Evolutionary conservation across 2,329 filamentous ascomycete species (phyloP).

Genomic region (Fusarium irregulare): DNA sequence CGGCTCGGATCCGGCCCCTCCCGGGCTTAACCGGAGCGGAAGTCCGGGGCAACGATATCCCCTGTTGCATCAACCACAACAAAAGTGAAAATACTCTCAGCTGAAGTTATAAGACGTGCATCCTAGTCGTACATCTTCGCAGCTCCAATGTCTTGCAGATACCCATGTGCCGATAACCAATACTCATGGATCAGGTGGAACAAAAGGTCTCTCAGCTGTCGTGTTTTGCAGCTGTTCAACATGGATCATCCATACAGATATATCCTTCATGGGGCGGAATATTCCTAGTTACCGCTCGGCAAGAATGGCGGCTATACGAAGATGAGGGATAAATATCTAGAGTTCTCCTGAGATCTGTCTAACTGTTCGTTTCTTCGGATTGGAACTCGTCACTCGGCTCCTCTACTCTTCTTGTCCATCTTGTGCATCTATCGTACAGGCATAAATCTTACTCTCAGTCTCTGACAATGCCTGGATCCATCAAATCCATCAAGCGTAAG

Average conservation of each 20-base stretch:
- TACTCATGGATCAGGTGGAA: conserved; percentile 20
- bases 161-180: conserved; percentile 10
- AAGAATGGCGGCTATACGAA: neutral
- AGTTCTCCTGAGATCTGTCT: neutral
- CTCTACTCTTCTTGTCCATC: neutral
- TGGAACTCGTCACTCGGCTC: neutral
- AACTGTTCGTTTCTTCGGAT: neutral
- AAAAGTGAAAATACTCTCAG: conserved; percentile 25
- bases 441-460: neutral
- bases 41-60: neutral
- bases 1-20: conserved; percentile 28
- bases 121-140: neutral
- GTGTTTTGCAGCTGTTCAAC: conserved; percentile 30
- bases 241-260: conserved; percentile 36
- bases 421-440: neutral
- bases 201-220: conserved; percentile 23
- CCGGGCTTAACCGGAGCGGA: conserved; percentile 22
- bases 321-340: conserved; percentile 30
- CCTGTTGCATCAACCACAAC: neutral
- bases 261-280: conserved; percentile 19
- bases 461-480: conserved; percentile 28
- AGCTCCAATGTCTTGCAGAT: conserved; percentile 20
- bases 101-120: conserved; percentile 8
- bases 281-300: neutral
- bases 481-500: conserved; percentile 32